Base-by-base conservation (phyloP, 225 moss, liverwort and hornwort genomes). In the Marchantia polymorpha region DNA sequence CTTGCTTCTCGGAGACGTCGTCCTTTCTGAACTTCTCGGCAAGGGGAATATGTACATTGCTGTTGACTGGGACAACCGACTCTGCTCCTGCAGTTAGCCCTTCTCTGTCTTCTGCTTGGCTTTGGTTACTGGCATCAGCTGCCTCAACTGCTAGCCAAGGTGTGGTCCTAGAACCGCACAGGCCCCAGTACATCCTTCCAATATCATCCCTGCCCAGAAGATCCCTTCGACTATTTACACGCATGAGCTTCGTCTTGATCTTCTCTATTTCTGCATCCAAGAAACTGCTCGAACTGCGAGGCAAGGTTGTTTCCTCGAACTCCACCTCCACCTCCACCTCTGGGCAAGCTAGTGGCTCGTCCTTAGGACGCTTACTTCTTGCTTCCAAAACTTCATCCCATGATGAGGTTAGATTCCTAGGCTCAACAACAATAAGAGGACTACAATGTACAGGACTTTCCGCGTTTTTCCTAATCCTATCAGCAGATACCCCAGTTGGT, bases 121-220 rank as follows among this genome's bases (percentile, higher is more conserved):
- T 30, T n/a, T 71, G 22, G 52, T 59, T 39, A 72, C 65, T 72
- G n/a, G 25, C 64, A 26, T 64, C 61, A 61, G 53, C 75, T 61
- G 52, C 81, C 69, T 89, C 91, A 78, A 95, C 95, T 69, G 95
- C 93, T 79, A 99, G 85, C 89, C 92, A 87, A 46, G 95, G 99
- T 59, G 64, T 81, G 73, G 84, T 88, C 76, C 88, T 88, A 59
- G 88, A 88, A 66, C 95, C 93, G 73, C 86, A 91, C 49, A 99
- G 90, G 13, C 86, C 89, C 99, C 99, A 99, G 82, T 99, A 99
- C 63, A 84, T 85, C 76, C 95, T 89, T 80, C 99, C 99, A 52
- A 84, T 48, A 68, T 95, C 93, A 84, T 99, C 99, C 82, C 82
- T 90, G 73, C 99, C 99, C 72, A 99, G 86, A 56, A 90, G 90